Base-by-base conservation (phyloP, 139 green algal species). In the Deuterostichococcus epilithicus region DNA sequence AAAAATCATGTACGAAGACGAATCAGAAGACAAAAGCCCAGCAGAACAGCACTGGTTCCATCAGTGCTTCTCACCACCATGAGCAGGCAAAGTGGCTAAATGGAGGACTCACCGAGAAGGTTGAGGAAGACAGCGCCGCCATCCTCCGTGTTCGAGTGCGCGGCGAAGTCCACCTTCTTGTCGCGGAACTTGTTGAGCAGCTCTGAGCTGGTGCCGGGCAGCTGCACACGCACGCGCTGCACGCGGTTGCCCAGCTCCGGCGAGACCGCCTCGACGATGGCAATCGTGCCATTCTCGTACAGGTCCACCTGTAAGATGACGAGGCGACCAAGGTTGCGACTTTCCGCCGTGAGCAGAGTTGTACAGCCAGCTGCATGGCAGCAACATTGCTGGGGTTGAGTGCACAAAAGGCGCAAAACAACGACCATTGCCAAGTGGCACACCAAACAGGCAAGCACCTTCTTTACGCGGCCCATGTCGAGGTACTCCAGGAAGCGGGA, bases 401-500 rank as follows among this genome's bases (percentile, higher is more conserved):
- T n/a, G 44, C n/a, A 77, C 28, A 36, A 60, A 33, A 13, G 35
- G 30, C 33, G 77, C 35, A 18, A 6, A 77, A 77, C 5, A 76
- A 22, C 42, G 30, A 38, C 70, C 10, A 45, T 59, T 59, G 36
- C 22, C 18, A 10, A 75, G 70, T 59, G 70, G 38, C 70, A n/a
- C 25, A 34, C 10, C 30, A n/a, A 75, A 34, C 70, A 13, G 8
- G 42, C 13, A 13, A 70, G 23, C 73, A 97, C 96, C 92, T 99
- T 99, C 90, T 98, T 98, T 47, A 99, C 96, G 65, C 96, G 87
- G 25, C 93, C 96, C 94, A 99, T 98, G 76, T 99, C 96, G 10
- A 99, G 88, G 86, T 99, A 99, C 86, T 99, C 96, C 36, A 99
- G 86, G 84, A 99, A 99, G 20, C 96, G 90, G 13, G 93, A 98